Base-by-base conservation (phyloP, 768 basidiomycete genomes). In the Clavaria fumosa region DNA sequence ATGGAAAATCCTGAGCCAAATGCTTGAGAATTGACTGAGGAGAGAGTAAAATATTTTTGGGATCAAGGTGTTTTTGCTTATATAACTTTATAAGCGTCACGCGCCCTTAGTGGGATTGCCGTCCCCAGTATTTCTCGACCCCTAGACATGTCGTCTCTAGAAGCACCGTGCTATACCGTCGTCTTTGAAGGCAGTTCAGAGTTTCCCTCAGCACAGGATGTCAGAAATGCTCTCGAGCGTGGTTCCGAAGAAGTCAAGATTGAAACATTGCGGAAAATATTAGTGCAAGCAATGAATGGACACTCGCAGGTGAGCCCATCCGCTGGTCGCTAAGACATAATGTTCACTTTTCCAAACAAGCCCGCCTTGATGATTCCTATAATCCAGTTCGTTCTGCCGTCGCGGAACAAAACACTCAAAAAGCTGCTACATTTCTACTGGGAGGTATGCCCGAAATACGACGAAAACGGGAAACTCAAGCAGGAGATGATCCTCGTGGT, bases 401-500 rank as follows among this genome's bases (percentile, higher is more conserved):
- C 83, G 37, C 77, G 78, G 54, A 90, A 84, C 64, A 97, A 99
- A 65, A 77, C 79, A 42, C 73, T 97, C 53, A 97, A 99, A 76
- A 99, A 97, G 64, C 62, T 95, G 45, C 64, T 96, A 24, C 88
- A 89, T 57, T 89, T 88, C 54, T 90, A 91, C 56, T 90, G 85
- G 85, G 86, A 97, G 62, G 82, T 97, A 15, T 97, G 91, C 60
- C 93, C 93, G 6, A 96, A 96, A 58, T 79, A 91, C 45, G 93
- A 97, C 50, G 93, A 97, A 50, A 78, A 74, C 46, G 93, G 93
- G 35, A 97, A 96, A 62, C 61, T 97, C 47, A 96, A 93, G 70
- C 95, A 97, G 61, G 93, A 99, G 64, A 97, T 97, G 93, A 97
- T 96, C 53, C 72, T 97, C 37, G 93, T 97, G 22, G 90, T 91